Percentiles rank a stretch among this genome's conserved stretches.
phyloP scores from a whole-genome alignment of 1,284 basidiomycete genomes.

The Trametes pubescens region DNA sequence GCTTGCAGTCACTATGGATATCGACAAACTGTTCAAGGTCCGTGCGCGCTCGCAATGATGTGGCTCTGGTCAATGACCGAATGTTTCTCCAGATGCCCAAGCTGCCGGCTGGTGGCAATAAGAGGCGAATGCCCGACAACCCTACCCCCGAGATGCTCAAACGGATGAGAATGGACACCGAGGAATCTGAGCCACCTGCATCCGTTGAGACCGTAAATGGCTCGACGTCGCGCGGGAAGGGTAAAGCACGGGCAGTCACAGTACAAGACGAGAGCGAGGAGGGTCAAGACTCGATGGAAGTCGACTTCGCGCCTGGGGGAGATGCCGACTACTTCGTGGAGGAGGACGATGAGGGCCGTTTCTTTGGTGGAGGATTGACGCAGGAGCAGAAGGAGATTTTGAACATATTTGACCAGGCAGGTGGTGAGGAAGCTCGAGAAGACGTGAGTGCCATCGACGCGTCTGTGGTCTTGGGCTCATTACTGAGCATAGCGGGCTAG shows the following conservation, averaged over 20 bases:
- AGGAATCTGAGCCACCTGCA: not conserved
- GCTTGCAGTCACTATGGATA: constrained; percentile 61
- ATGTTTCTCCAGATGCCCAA: constrained; percentile 66
- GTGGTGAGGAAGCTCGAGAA: constrained; percentile 66
- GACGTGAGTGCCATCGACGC: constrained; percentile 59
- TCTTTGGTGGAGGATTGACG: constrained; percentile 93
- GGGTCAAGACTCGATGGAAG: constrained; percentile 53
- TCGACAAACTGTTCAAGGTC: constrained; percentile 86
- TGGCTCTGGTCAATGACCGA: not conserved
- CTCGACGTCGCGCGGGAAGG: constrained; percentile 34
- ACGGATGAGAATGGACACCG: constrained; percentile 69
- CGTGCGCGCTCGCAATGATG: constrained; percentile 16
- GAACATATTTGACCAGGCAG: constrained; percentile 86
- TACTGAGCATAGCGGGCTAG: constrained; percentile 50
- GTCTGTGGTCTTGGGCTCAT: constrained; percentile 34
- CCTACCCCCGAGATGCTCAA: constrained; percentile 86
- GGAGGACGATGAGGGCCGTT: constrained; percentile 92
- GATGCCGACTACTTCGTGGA: constrained; percentile 91
- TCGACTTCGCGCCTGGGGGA: constrained; percentile 77
- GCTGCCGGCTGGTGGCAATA: constrained; percentile 67
- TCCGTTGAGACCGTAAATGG: constrained; percentile 6
- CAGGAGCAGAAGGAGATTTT: constrained; percentile 90
- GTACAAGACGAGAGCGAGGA: constrained; percentile 65
- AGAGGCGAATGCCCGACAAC: constrained; percentile 84
- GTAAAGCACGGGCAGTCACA: constrained; percentile 54